A percentile compares a stretch with the other conserved stretches of the same genome.
These are phyloP conservation scores for Solanum microdontum DNA, from an alignment of 257 asterid genomes.

Conservation along the genomic window DNA sequence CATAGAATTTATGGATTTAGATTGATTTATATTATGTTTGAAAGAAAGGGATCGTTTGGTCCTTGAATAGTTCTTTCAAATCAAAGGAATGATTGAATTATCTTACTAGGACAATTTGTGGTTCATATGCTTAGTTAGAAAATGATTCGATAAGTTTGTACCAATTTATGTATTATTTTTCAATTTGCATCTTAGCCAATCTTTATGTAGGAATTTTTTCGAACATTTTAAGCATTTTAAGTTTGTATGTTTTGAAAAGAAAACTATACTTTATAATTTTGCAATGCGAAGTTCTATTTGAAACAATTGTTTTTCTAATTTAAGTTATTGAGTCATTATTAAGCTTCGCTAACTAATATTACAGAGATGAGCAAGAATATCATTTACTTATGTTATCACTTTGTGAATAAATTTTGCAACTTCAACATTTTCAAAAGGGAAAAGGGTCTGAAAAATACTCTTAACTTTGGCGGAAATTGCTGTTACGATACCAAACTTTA, in stretches of 20 bases:
- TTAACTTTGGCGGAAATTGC: too few relatives aligned
- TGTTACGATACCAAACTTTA: too few relatives aligned
- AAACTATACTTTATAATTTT: too few relatives aligned
- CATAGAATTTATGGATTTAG: not conserved
- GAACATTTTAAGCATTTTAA: not conserved
- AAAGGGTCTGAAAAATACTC: too few relatives aligned
- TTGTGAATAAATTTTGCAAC: not conserved
- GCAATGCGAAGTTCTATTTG: not conserved
- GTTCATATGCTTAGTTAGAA: not conserved
- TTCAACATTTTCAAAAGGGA: too few relatives aligned
- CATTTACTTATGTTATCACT: not conserved
- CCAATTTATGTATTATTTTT: not conserved
- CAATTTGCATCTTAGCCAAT: not conserved
- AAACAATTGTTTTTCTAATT: not conserved
- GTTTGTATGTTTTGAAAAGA: not conserved
- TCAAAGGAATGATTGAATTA: not conserved
- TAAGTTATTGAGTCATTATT: not conserved
- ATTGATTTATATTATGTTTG: not conserved
- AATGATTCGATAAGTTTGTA: not conserved
- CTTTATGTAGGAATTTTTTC: not conserved
- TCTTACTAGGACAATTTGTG: not conserved
- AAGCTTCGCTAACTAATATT: not conserved
- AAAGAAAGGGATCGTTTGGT: not conserved
- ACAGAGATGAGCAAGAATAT: too few relatives aligned
- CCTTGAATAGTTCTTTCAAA: not conserved